phyloP scores from a whole-genome alignment of 352 stramenopile species.

The Globisporangium radiosum region DNA sequence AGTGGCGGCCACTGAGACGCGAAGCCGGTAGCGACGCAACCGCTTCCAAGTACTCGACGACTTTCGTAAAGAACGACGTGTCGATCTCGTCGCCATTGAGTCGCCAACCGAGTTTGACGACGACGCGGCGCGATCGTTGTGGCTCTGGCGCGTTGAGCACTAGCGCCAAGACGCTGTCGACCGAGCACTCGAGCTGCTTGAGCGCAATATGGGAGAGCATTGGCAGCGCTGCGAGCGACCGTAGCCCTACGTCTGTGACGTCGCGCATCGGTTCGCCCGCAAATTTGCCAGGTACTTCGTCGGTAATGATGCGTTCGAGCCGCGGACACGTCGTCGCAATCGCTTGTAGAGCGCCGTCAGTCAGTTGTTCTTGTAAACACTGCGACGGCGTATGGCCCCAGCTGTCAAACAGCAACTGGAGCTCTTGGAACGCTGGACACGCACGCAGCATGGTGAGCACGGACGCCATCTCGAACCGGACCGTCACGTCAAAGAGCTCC shows the following conservation, averaged over 20 bases:
- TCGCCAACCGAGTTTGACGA: neutral
- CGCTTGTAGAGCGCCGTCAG: neutral
- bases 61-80: too few relatives aligned
- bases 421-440: conserved; percentile 11
- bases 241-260: neutral
- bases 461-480: neutral
- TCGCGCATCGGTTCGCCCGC: neutral
- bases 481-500: neutral
- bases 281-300: neutral
- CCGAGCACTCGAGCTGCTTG: neutral
- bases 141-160: neutral
- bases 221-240: neutral
- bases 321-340: neutral
- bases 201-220: neutral
- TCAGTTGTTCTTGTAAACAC: conserved; percentile 1
- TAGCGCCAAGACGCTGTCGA: neutral
- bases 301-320: neutral
- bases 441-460: neutral
- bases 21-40: too few relatives aligned
- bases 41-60: too few relatives aligned
- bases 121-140: neutral
- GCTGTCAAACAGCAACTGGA: conserved; percentile 4
- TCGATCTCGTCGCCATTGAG: too few relatives aligned
- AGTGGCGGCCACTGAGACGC: too few relatives aligned
- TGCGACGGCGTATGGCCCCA: neutral